Evolutionary conservation across 306 rosid genomes (phyloP), one percentile per base, ranked within the genome.

Genomic region (Vigna nakashimae): DNA sequence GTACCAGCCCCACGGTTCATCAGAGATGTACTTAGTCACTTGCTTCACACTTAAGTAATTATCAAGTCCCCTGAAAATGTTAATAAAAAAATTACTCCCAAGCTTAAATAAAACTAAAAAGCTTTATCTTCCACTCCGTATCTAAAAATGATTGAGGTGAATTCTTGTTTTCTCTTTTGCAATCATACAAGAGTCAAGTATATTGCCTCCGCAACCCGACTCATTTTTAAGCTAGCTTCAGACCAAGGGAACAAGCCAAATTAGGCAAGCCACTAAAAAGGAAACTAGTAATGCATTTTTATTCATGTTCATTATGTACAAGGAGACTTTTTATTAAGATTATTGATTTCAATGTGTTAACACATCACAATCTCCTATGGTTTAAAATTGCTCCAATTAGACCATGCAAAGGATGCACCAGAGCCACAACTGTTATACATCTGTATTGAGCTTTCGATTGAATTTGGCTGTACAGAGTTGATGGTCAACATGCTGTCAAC

Each of bases 1-100:
- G 81, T 95, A 95, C 98, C 98, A 92, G 70, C 97, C 96, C 99
- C 99, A 95, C 9, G 96, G 91, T 52, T 92, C 99, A 63, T 88
- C 77, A 14, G 99, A 90, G 63, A 87, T 73, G 68, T 92, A 92
- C 51, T 58, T 89, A 11, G 99, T 95, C 71, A 95, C 96, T 85
- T 95, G 98, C 94, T 95, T 95, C 91, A 95, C 98, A 56, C 79
- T 90, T 87, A 95, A 71, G 87, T 95, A 95, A 84, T 88, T 95
- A 26, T 91, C 88, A 62, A 95, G 94, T 65, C 99, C 99, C 99
- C 97, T 92, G 97, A 79, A 59, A 55, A 68, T 11, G 5, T 42
- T 4, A 9, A 10, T 56, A 10, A 26, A 36, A 65, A 68, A 18
- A 58, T 49, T 52, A 65, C 53, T 22, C 67, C 9, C 56, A 77